Base-by-base conservation (phyloP, 2,329 filamentous ascomycete genomes). In the Calonectria leucothoes region DNA sequence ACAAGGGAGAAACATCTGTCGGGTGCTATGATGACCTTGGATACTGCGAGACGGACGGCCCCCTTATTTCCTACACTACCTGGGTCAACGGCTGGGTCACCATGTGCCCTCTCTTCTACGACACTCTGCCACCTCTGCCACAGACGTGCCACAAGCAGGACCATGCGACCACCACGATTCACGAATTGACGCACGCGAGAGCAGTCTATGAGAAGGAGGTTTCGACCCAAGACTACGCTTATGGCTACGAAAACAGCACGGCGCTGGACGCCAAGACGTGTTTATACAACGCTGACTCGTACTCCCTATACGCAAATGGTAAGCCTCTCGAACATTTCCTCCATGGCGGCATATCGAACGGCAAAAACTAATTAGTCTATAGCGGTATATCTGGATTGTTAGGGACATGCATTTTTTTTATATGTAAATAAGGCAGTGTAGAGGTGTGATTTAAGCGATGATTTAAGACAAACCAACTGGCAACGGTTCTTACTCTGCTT, bases 151-250 rank as follows among this genome's bases (percentile, higher is more conserved):
- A 78, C n/a, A 78, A 73, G 51, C 76, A 78, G 12, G 76, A 78
- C n/a, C 76, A 78, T 1, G 76, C 76, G 1, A 75, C 74, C 1
- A 78, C 76, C 0, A 75, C 67, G 0, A 74, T 78, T 2, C 76
- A 78, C 11, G 76, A 78, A 31, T 76, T 78, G 76, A 78, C 76
- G 1, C 76, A 78, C 42, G 76, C 74, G 0, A 59, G 76, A 31
- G 57, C 74, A 8, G 70, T 78, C 1, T 78, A 64, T 65, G 72
- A 76, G 27, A 45, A 75, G 37, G 76, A 71, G 12, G 66, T 69
- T 15, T 42, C 76, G 0, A 78, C 76, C 1, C 45, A 59, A 14
- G 76, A 78, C 6, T 76, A 76, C 8, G 76, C 76, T 0, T 78
- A 78, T 25, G 74, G 76, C 0, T 78, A 78, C 23, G 72, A 76